These are phyloP conservation scores for Phytophthora syringae DNA, from an alignment of 352 stramenopile genomes.

Conservation along the genomic window DNA sequence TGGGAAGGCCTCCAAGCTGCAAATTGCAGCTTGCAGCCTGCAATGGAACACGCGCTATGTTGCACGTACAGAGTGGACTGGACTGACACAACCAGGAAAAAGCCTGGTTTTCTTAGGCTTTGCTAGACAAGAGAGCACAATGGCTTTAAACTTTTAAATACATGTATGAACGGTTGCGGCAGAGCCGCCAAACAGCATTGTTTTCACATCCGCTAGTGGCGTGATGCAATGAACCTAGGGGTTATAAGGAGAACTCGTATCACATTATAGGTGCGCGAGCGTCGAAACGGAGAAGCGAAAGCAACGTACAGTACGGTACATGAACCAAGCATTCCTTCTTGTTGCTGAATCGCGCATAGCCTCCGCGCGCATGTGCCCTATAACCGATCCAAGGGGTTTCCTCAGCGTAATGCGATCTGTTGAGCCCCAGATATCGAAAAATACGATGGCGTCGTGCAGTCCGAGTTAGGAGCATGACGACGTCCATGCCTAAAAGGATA, in stretches of 20 bases:
- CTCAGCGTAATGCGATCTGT: conserved; percentile 8
- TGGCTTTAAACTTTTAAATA: background rate
- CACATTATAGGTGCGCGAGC: background rate
- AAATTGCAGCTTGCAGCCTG: too few relatives aligned
- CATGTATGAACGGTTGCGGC: background rate
- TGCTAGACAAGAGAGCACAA: background rate
- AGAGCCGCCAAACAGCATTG: background rate
- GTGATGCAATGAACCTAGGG: background rate
- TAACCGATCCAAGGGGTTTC: conserved; percentile 6
- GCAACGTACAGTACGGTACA: background rate
- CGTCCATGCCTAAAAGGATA: background rate
- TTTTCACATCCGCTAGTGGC: background rate
- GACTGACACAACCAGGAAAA: background rate
- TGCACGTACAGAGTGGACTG: background rate
- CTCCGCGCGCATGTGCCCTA: conserved; percentile 13
- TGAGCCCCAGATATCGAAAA: background rate
- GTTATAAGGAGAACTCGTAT: too few relatives aligned
- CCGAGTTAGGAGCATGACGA: too few relatives aligned
- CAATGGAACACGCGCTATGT: background rate
- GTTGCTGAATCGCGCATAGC: background rate
- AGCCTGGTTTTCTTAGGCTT: background rate
- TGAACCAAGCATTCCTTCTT: background rate
- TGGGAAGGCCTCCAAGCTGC: background rate
- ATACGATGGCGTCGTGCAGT: background rate
- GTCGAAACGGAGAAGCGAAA: background rate